phyloP scores from a whole-genome alignment of 2,329 filamentous ascomycete species.

The Aspergillus nomiae region DNA sequence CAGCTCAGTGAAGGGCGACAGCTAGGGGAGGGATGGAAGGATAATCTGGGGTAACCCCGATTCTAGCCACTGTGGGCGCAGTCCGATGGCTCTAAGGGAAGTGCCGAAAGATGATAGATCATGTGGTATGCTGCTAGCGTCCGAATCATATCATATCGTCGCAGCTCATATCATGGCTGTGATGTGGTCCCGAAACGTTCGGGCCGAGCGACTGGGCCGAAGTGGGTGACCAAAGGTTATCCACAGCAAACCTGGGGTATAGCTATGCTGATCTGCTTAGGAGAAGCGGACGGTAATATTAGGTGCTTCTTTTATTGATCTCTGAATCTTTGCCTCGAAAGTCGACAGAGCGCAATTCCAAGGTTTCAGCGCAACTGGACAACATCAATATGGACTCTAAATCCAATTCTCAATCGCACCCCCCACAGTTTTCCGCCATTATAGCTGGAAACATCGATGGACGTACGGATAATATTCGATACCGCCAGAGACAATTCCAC shows the following conservation, averaged over 20 bases:
- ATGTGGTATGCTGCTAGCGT: not conserved
- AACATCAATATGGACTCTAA: not conserved
- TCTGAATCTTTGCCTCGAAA: too few species aligned
- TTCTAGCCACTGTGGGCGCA: not conserved
- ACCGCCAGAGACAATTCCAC: conserved; percentile 43
- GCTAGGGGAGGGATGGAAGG: not conserved
- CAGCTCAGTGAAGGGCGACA: not conserved
- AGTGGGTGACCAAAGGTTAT: not conserved
- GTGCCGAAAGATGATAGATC: not conserved
- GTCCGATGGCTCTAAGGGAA: not conserved
- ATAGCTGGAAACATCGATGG: conserved; percentile 41
- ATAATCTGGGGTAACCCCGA: not conserved
- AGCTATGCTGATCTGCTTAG: not conserved
- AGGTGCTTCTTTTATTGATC: not conserved
- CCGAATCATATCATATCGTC: not conserved
- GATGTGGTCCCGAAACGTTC: conserved; percentile 3
- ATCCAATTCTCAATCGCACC: not conserved
- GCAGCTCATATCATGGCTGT: not conserved
- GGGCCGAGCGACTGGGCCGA: not conserved
- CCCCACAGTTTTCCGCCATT: conserved; percentile 25
- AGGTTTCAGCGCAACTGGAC: not conserved
- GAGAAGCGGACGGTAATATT: not conserved
- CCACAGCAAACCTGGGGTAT: not conserved
- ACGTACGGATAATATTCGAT: conserved; percentile 40
- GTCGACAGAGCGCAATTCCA: not conserved